Evolutionary conservation across 2,329 filamentous ascomycete species (phyloP), one percentile per base, ranked within the genome.

Genomic region (Fusarium sp.): DNA sequence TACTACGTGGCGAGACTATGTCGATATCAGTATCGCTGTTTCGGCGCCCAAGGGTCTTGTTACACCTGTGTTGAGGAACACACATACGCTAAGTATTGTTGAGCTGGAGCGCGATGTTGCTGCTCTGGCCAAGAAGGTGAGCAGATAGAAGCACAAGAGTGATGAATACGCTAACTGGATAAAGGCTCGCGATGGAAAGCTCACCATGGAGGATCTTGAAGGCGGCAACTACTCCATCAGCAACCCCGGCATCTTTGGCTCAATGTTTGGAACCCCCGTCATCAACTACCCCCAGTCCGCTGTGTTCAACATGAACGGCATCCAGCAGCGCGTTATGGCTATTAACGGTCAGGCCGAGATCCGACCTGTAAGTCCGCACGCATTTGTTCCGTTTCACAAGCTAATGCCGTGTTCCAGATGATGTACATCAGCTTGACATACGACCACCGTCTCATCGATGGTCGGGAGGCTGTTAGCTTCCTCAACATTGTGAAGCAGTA

Each of bases 161-260:
- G 9, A 27, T 20, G 12, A 16, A 22, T 5, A 3, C 33, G 16
- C 61, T 71, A 17, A 68, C 2, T 2, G 7, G 22, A 10, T 20
- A 1, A 2, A 91, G 79, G 92, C 92, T 71, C 87, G 90, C 46
- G 92, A 94, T 73, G 91, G 91, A 80, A 94, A 93, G 85, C 87
- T 94, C 64, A 93, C 93, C 86, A 92, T 92, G 46, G 91, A 93
- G 77, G 92, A 94, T 80, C 93, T 93, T 85, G 91, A 93, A 83
- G 92, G 92, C 38, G 92, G 92, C 75, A 93, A 91, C 77, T 93
- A 93, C 84, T 93, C 92, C 77, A 94, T 94, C 83, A 92, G 90
- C 83, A 94, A 94, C 86, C 93, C 93, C 88, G 92, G 92, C 76
- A 93, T 94, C 90, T 94, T 94, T 82, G 79, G 79, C 17, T 81